A percentile compares a stretch with the other conserved stretches of the same genome.
These are phyloP conservation scores for Yamadazyma dushanensis DNA, from an alignment of 1,139 yeast genomes.

Conservation along the genomic window DNA sequence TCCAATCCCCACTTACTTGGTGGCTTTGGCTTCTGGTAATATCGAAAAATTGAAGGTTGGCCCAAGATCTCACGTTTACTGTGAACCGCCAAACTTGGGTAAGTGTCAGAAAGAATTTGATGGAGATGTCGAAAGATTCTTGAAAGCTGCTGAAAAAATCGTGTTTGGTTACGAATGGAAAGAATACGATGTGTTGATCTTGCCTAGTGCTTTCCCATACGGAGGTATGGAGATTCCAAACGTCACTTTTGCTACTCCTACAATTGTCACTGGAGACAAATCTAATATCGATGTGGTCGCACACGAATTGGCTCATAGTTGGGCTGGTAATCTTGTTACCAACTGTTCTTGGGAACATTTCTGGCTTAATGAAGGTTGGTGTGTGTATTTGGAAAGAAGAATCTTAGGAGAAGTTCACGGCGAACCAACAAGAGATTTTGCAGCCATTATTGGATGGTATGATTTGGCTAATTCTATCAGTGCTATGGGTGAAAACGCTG, in stretches of 20 bases:
- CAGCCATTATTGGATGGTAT: slow-evolving; percentile 87
- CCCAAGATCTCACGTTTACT: slow-evolving; percentile 80
- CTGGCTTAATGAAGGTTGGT: slow-evolving; percentile 97
- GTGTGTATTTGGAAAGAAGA: slow-evolving; percentile 86
- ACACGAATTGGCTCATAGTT: slow-evolving; percentile 89
- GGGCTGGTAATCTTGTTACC: slow-evolving; percentile 90
- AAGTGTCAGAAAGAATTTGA: slow-evolving; percentile 80
- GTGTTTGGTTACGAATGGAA: slow-evolving; percentile 88
- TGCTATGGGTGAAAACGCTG: slow-evolving; percentile 55
- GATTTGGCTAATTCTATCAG: slow-evolving; percentile 68
- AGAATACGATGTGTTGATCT: slow-evolving; percentile 74
- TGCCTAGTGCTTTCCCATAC: slow-evolving; percentile 85
- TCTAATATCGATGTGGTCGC: slow-evolving; percentile 87
- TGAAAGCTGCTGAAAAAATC: slow-evolving; percentile 74
- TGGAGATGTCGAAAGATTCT: slow-evolving; percentile 76
- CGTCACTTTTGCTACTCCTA: slow-evolving; percentile 88
- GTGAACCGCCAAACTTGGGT: slow-evolving; percentile 70
- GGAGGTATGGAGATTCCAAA: slow-evolving; percentile 98
- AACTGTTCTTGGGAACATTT: slow-evolving; percentile 92
- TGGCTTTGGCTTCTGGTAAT: slow-evolving; percentile 87
- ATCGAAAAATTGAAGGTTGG: slow-evolving; percentile 70
- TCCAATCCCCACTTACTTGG: slow-evolving; percentile 83
- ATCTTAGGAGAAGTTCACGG: slow-evolving; percentile 79
- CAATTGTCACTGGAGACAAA: slow-evolving; percentile 82
- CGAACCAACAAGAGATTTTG: slow-evolving; percentile 72